phyloP scores from a whole-genome alignment of 1,284 basidiomycete genomes.

The Trichosporon asahii region DNA sequence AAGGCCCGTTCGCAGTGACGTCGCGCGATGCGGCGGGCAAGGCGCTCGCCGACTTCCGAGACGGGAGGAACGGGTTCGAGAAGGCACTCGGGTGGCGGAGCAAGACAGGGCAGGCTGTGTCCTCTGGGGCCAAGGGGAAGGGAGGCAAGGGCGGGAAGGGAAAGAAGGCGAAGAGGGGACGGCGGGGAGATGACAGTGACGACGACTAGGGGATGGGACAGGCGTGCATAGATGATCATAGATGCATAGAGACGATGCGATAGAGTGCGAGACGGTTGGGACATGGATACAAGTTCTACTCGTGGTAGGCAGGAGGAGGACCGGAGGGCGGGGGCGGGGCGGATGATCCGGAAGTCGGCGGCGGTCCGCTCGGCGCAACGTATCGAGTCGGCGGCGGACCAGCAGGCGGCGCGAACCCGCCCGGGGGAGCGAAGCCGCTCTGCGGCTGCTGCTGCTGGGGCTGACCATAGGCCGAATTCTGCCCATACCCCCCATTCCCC shows the following conservation, averaged over 20 bases:
- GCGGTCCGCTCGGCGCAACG: not conserved
- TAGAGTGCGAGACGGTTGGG: not conserved
- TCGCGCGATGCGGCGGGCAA: conserved; percentile 72
- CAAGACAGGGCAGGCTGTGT: conserved; percentile 52
- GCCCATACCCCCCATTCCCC: not conserved
- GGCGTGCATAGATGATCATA: not conserved
- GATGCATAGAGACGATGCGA: not conserved
- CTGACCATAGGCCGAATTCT: not conserved
- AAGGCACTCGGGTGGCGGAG: conserved; percentile 83
- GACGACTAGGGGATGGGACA: not conserved
- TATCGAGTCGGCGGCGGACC: not conserved
- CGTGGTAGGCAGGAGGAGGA: not conserved
- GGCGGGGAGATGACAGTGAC: not conserved
- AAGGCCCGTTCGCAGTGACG: conserved; percentile 67
- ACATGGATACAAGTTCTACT: not conserved
- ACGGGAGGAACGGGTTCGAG: conserved; percentile 82
- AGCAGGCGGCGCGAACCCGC: not conserved
- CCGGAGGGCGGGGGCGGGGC: not conserved
- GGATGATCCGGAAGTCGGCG: not conserved
- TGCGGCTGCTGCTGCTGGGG: not conserved
- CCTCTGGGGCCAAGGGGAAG: not conserved
- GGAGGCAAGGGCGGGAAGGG: not conserved
- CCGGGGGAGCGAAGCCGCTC: not conserved
- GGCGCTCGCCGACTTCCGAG: conserved; percentile 77
- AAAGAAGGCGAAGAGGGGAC: not conserved